These are phyloP conservation scores for Bocquillonia castaneifolia DNA, from an alignment of 441 rosid genomes.

Conservation along the genomic window DNA sequence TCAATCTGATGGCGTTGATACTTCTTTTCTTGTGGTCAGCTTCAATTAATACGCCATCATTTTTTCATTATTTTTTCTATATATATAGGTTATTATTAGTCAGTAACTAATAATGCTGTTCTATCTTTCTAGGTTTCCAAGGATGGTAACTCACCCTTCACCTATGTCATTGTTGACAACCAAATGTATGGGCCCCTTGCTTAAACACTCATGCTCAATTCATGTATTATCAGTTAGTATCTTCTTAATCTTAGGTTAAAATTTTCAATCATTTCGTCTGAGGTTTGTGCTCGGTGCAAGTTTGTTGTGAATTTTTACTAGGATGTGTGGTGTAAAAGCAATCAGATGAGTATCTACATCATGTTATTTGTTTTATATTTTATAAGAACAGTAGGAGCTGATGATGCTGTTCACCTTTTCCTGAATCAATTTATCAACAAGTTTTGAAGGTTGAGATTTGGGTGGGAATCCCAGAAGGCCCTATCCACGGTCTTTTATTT, in stretches of 20 bases:
- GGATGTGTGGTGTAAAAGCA: neutral
- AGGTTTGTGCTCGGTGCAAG: neutral
- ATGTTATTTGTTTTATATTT: neutral
- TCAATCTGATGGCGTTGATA: conserved; percentile 67
- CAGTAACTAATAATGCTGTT: conserved; percentile 2
- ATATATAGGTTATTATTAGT: conserved; percentile 6
- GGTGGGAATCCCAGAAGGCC: neutral
- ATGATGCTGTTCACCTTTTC: neutral
- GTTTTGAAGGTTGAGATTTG: no score
- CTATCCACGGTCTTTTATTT: neutral
- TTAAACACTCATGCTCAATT: conserved; percentile 13
- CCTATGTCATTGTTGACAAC: conserved; percentile 69
- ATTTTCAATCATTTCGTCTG: neutral
- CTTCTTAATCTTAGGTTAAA: no score
- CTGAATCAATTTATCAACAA: no score
- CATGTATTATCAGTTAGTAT: no score
- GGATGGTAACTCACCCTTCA: conserved; percentile 81
- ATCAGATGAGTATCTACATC: neutral
- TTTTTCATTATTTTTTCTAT: neutral
- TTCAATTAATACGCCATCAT: neutral
- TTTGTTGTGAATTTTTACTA: neutral
- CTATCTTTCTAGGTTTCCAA: conserved; percentile 49
- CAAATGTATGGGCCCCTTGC: conserved; percentile 51
- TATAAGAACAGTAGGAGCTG: neutral
- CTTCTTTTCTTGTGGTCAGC: conserved; percentile 68